phyloP scores from a whole-genome alignment of 2,329 filamentous ascomycete genomes.

The Epichloe festucae region DNA sequence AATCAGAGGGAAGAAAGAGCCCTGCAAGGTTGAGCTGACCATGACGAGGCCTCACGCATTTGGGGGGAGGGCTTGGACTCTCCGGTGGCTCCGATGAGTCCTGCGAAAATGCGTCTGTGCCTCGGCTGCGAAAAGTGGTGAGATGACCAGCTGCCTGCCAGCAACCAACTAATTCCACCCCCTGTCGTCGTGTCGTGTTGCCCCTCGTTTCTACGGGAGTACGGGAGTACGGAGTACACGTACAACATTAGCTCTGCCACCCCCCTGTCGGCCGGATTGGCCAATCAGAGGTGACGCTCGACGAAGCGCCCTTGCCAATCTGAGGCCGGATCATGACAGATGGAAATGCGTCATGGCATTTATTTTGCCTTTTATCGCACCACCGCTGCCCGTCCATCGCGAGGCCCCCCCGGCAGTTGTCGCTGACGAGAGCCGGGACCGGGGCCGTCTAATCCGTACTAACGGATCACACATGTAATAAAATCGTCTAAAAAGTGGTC shows the following conservation, averaged over 20 bases:
- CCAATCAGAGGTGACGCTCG: conserved; percentile 1
- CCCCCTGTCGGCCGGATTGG: too few relatives aligned
- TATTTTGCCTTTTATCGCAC: conserved; percentile 1
- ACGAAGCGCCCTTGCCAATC: background rate
- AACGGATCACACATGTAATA: background rate
- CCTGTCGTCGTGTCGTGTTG: too few relatives aligned
- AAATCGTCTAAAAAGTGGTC: background rate
- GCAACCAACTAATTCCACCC: background rate
- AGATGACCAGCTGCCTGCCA: background rate
- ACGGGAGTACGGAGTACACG: too few relatives aligned
- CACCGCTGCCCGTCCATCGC: background rate
- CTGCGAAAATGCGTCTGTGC: too few relatives aligned
- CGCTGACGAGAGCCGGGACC: background rate
- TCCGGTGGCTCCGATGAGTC: too few relatives aligned
- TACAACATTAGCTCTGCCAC: background rate
- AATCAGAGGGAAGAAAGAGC: too few relatives aligned
- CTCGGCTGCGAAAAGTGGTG: too few relatives aligned
- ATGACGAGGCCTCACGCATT: too few relatives aligned
- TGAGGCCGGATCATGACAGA: conserved; percentile 11
- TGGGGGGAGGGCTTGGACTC: too few relatives aligned
- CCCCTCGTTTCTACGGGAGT: too few relatives aligned
- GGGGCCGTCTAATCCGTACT: background rate
- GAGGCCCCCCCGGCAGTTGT: too few relatives aligned
- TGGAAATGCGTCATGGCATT: conserved; percentile 17
- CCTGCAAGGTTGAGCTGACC: too few relatives aligned